Conservation (phyloP, 2,329 filamentous ascomycete genomes). For the Talaromyces sp. region DNA sequence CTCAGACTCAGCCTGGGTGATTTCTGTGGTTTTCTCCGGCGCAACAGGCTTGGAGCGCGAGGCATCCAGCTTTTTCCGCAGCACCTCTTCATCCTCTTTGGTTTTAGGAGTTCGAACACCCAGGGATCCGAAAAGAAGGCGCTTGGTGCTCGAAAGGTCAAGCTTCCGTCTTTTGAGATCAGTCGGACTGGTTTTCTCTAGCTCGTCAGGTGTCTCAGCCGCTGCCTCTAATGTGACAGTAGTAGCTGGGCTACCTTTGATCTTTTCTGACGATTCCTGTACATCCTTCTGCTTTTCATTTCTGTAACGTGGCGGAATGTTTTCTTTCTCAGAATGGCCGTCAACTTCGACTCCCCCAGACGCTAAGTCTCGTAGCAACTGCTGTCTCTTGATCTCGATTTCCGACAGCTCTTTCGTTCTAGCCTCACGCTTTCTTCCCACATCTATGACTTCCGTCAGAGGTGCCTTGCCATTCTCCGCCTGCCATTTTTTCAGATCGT, state of each 20-base stretch:
- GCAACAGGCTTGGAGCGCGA: neutral
- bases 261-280: neutral
- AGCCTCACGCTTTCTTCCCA: conserved; percentile 21
- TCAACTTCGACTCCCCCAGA: conserved; percentile 52
- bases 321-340: conserved; percentile 29
- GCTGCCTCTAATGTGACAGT: neutral
- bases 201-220: neutral
- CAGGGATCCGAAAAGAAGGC: conserved; percentile 69
- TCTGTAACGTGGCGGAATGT: conserved; percentile 23
- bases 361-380: conserved; percentile 51
- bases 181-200: conserved; percentile 16
- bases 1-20: conserved; percentile 36
- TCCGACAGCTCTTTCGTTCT: conserved; percentile 35
- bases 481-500: conserved; percentile 45
- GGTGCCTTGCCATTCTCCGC: conserved; percentile 25
- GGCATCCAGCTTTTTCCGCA: conserved; percentile 59
- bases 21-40: conserved; percentile 22
- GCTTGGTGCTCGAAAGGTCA: conserved; percentile 60
- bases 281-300: conserved; percentile 12
- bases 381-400: conserved; percentile 51
- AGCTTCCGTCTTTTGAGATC: conserved; percentile 41
- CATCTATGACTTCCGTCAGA: conserved; percentile 22
- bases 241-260: neutral
- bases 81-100: conserved; percentile 63
- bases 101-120: conserved; percentile 66